phyloP scores from a whole-genome alignment of 75 land plant species.

The Selaginella tamariscina region DNA sequence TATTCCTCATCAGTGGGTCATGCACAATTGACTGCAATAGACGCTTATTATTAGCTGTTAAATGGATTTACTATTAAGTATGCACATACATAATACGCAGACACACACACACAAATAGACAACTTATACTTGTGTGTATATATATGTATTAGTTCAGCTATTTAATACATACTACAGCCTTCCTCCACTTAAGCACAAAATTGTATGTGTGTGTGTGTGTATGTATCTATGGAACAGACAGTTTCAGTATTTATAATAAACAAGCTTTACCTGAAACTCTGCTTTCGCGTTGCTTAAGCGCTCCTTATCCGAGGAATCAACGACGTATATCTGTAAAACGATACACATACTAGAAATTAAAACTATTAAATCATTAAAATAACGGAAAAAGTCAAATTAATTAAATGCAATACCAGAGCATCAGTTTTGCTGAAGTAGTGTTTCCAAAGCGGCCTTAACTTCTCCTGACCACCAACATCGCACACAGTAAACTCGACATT shows the following conservation, averaged over 20 bases:
- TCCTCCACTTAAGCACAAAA: too few species aligned
- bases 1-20: slow-evolving; percentile 93
- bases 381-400: neutral
- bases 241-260: neutral
- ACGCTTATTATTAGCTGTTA: neutral
- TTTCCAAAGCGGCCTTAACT: slow-evolving; percentile 39
- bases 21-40: slow-evolving; percentile 63
- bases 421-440: slow-evolving; percentile 37
- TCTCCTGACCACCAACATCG: slow-evolving; percentile 38
- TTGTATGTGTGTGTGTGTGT: too few species aligned
- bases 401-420: slow-evolving; percentile 18
- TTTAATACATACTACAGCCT: too few species aligned
- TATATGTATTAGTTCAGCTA: too few species aligned
- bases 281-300: slow-evolving; percentile 75
- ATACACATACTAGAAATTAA: neutral
- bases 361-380: too few species aligned
- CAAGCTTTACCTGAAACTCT: slow-evolving; percentile 72
- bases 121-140: too few species aligned
- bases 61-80: neutral
- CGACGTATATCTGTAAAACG: slow-evolving; percentile 79
- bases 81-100: too few species aligned
- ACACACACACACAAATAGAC: too few species aligned
- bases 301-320: slow-evolving; percentile 93
- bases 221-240: slow-evolving; percentile 8
- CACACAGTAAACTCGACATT: slow-evolving; percentile 34